Percentiles rank a stretch among this genome's conserved stretches.
Evolutionary conservation across 1,284 basidiomycete genomes (phyloP).

Genomic region (Puccinia hordei): DNA sequence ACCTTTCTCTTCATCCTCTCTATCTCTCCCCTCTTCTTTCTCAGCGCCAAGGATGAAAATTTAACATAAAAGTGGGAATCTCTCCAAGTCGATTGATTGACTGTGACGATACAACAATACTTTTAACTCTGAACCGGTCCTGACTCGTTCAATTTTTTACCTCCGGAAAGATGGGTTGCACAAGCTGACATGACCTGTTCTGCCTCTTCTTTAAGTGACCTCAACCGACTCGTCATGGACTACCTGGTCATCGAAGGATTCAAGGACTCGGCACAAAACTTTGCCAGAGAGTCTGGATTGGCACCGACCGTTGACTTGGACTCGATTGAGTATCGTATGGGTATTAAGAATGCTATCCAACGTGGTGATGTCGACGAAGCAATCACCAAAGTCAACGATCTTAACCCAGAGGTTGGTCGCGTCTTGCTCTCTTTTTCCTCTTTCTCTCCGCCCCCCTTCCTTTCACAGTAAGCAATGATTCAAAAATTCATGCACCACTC

Average conservation of each 20-base stretch:
- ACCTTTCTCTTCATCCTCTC: not conserved
- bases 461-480: slow-evolving; percentile 1
- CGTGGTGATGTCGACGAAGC: slow-evolving; percentile 92
- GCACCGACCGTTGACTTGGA: slow-evolving; percentile 75
- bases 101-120: slow-evolving; percentile 34
- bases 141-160: no score
- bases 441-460: not conserved
- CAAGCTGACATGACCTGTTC: not conserved
- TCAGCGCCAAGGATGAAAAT: slow-evolving; percentile 28
- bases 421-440: slow-evolving; percentile 51
- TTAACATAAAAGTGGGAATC: slow-evolving; percentile 49
- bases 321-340: slow-evolving; percentile 88
- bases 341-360: slow-evolving; percentile 88
- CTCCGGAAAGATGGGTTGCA: not conserved
- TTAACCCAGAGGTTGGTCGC: slow-evolving; percentile 88
- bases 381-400: slow-evolving; percentile 86
- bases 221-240: slow-evolving; percentile 95
- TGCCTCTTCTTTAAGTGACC: slow-evolving; percentile 67
- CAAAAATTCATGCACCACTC: slow-evolving; percentile 47
- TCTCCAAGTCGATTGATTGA: slow-evolving; percentile 39
- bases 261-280: slow-evolving; percentile 91
- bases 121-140: slow-evolving; percentile 39
- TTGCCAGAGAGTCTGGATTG: slow-evolving; percentile 82
- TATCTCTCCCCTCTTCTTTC: not conserved
- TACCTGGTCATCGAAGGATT: slow-evolving; percentile 97